Base-by-base conservation (phyloP, 306 rosid genomes). In the Castanea mollissima region DNA sequence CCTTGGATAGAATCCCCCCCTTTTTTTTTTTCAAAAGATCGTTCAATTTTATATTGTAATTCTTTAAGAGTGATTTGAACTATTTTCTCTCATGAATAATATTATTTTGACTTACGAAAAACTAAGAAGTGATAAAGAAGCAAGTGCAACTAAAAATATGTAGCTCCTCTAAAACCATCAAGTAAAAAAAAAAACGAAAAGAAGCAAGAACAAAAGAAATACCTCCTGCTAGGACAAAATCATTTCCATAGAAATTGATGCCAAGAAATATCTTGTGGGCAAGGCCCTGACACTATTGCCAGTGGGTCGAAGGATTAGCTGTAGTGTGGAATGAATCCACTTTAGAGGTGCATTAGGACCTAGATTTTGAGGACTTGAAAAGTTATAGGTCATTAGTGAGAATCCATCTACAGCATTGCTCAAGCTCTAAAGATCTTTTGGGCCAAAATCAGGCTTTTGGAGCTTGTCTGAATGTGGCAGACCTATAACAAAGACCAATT, bases 301-400 rank as follows among this genome's bases (percentile, higher is more conserved):
- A 62, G 86, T 65, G 63, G 79, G 69, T 59, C 89, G 89, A 75
- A 90, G 90, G 71, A 95, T 90, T 58, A 91, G 75, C 86, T 74
- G 88, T 13, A 93, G 71, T 19, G 87, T 82, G 44, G 88, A 84
- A 71, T 80, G 89, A 80, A 95, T 91, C 99, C 99, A 95, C 87
- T 91, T 87, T 78, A 95, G 78, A 77, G 99, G 99, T 64, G 99
- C 99, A 88, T 93, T 95, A 55, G 99, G 98, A 76, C 97, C 99
- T 32, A 98, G 99, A 76, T 82, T 91, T 23, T 84, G 94, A 78
- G 94, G 91, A 85, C 88, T 86, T 2, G 97, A 93, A 90, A 91
- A 95, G 86, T 95, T 98, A 60, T 95, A 93, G 32, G 92, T 95
- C 98, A 95, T 95, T 63, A 93, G 89, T 2, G 99, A 95, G 85